These are phyloP conservation scores for Phytophthora aleatoria DNA, from an alignment of 352 stramenopile genomes.

Conservation along the genomic window DNA sequence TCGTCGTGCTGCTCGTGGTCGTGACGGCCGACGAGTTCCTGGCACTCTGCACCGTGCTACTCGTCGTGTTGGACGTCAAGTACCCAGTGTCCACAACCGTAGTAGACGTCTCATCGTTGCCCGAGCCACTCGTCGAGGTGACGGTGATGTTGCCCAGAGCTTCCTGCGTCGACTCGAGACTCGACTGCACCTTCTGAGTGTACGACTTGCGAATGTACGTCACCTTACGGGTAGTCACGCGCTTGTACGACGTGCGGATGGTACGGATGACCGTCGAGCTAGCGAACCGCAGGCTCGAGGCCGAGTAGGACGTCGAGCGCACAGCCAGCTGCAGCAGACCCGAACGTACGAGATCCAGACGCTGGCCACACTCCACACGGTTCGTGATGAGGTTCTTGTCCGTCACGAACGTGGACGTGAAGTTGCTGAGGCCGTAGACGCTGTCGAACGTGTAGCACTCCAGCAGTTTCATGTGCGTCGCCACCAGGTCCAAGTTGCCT, in stretches of 20 bases:
- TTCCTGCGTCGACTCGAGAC: slow-evolving; percentile 33
- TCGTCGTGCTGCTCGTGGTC: slow-evolving; percentile 28
- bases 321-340: slow-evolving; percentile 54
- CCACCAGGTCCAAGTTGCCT: slow-evolving; percentile 62
- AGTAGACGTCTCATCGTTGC: slow-evolving; percentile 25
- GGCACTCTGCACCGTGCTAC: slow-evolving; percentile 26
- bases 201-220: slow-evolving; percentile 48
- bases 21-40: slow-evolving; percentile 23
- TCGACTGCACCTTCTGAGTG: slow-evolving; percentile 36
- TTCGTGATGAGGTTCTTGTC: slow-evolving; percentile 59
- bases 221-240: slow-evolving; percentile 35
- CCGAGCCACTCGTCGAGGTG: slow-evolving; percentile 28
- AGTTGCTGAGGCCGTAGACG: slow-evolving; percentile 54
- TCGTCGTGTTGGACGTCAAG: slow-evolving; percentile 37
- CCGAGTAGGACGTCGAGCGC: slow-evolving; percentile 46
- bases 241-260: slow-evolving; percentile 45
- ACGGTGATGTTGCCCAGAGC: slow-evolving; percentile 35
- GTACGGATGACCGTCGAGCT: slow-evolving; percentile 47
- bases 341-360: slow-evolving; percentile 51
- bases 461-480: slow-evolving; percentile 63
- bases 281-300: slow-evolving; percentile 51
- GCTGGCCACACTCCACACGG: slow-evolving; percentile 52
- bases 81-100: slow-evolving; percentile 39
- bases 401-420: slow-evolving; percentile 52
- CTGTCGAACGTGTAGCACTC: slow-evolving; percentile 67